Base-by-base conservation (phyloP, 768 basidiomycete species). In the Thelephora ganbajun region DNA sequence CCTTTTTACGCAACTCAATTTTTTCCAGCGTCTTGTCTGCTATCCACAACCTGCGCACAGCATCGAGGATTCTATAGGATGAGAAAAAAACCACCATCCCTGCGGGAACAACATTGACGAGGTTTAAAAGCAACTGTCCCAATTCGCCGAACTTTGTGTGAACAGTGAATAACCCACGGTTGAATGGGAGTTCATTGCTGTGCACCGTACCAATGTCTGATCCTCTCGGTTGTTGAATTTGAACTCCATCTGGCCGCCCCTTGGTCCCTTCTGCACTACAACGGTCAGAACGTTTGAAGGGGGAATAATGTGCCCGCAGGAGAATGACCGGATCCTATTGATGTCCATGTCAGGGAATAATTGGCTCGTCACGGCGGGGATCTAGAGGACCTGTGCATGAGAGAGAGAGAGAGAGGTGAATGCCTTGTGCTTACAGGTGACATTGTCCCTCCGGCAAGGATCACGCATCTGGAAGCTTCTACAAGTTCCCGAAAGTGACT, bases 401-500 rank as follows among this genome's bases (percentile, higher is more conserved):
- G n/a, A 13, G 30, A 34, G 13, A 26, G 46, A 43, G 35, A 39
- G 23, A 26, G 22, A 47, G 43, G 42, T 9, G 13, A 11, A 18
- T n/a, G 14, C 16, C 16, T 1, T 0, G 13, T 11, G 65, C 70
- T 46, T 47, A 96, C 90, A n/a, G 94, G 94, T 6, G 91, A 90
- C 96, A 99, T 97, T 0, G 94, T 99, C 4, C 94, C 94, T 7
- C 94, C 94, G 6, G 96, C 94, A 35, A 99, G 69, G 23, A 98
- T 66, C n/a, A 98, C 80, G 2, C 85, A 74, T 34, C 89, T 69
- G 1, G 92, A 89, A 20, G 72, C 69, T 16, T 90, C 79, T 0
- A 89, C 77, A 5, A 97, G 74, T n/a, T 89, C 84, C 47, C 72
- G 68, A 58, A 98, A 98, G 49, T 80, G 72, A 5, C 87, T 83